Base-by-base conservation (phyloP, 805 yeast species). In the Zygoascus flipseniorum region DNA sequence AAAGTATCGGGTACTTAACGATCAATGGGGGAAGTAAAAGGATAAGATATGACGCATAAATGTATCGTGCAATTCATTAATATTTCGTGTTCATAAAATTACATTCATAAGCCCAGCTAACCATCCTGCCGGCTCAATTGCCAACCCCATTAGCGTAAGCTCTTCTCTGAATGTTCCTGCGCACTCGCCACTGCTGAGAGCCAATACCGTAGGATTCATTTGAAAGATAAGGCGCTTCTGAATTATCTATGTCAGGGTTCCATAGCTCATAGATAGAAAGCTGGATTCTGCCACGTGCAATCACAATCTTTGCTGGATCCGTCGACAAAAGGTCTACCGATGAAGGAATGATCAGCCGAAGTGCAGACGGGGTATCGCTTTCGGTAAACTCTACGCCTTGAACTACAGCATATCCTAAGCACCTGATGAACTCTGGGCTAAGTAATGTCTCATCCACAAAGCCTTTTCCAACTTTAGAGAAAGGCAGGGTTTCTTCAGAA, bases 211-310 rank as follows among this genome's bases (percentile, higher is more conserved):
- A 31, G 18, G n/a, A 11, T 14, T 23, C 32, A 70, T 69, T 47
- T 5, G 76, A 66, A 0, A 81, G 63, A 64, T 73, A 81, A 0
- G 85, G 85, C n/a, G 69, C 56, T 1, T 47, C 62, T 2, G 69
- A 55, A 8, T 43, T 60, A 6, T 43, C 47, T 49, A 65, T 52
- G 53, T 70, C 60, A 61, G 72, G 63, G 19, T 63, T 55, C 59
- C 75, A 62, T 1, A 83, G 52, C 56, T 82, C 88, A 62, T 76
- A 72, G 0, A 76, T 63, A 0, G 96, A 93, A 1, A 84, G 67
- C 48, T 82, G 87, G 0, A 86, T 79, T 45, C 80, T 77, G 1
- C 88, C 89, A 56, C 85, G 76, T 1, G 79, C 73, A 1, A 86
- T 52, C 0, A 85, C 56, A 52, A 80, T 59, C 57, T 70, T 55